Evolutionary conservation across 2,329 filamentous ascomycete genomes (phyloP).

Genomic region (Zalaria sp.): DNA sequence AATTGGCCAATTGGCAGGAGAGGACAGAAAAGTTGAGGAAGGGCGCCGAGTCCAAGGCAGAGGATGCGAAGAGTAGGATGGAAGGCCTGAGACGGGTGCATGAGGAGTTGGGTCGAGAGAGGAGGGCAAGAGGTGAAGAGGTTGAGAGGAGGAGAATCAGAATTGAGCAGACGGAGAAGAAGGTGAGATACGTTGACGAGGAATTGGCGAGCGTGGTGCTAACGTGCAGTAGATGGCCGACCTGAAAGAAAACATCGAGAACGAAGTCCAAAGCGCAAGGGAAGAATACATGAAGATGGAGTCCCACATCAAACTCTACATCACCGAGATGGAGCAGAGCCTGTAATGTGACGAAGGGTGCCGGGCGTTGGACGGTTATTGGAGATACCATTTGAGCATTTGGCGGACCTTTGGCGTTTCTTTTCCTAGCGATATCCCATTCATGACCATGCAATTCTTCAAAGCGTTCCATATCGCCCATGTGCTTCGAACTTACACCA

Average conservation of each 20-base stretch:
- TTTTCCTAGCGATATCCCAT: background rate
- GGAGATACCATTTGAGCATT: background rate
- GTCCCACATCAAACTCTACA: conserved; percentile 91
- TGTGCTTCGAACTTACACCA: conserved; percentile 25
- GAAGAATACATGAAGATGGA: conserved; percentile 98
- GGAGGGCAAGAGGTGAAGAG: conserved; percentile 73
- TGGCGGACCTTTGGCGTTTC: background rate
- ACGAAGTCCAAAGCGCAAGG: conserved; percentile 76
- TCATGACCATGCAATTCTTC: background rate
- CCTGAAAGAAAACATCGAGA: conserved; percentile 93
- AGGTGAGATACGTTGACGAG: conserved; percentile 42
- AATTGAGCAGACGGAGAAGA: conserved; percentile 97
- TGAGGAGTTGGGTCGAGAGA: conserved; percentile 67
- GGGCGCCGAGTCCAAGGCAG: conserved; percentile 67
- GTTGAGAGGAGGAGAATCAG: conserved; percentile 85
- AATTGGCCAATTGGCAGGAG: conserved; percentile 74
- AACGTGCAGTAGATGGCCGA: conserved; percentile 64
- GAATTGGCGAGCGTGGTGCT: background rate
- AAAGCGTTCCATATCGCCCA: background rate
- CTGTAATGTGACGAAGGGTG: conserved; percentile 24
- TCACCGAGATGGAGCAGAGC: conserved; percentile 96
- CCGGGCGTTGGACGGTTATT: background rate
- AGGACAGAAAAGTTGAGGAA: conserved; percentile 72
- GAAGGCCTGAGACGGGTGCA: conserved; percentile 74
- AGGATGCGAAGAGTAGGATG: conserved; percentile 75